Percentiles rank a stretch among this genome's conserved stretches.
These are phyloP conservation scores for Jatropha curcas DNA, from an alignment of 345 rosid species.

Conservation along the genomic window DNA sequence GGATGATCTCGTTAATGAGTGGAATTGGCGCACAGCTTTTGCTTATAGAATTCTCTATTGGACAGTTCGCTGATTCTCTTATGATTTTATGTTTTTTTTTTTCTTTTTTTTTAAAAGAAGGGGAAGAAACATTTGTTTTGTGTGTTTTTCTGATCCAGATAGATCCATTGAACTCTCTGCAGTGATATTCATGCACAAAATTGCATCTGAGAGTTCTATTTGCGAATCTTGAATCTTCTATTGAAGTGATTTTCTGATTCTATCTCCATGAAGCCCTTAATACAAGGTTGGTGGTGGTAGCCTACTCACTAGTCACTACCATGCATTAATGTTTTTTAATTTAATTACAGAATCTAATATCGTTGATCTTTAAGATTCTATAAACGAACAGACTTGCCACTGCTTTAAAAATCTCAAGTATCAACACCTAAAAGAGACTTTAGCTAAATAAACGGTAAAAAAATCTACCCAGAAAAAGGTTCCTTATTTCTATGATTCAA, in stretches of 20 bases:
- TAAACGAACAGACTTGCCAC: too few species aligned
- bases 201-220: not conserved
- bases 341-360: too few species aligned
- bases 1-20: slow-evolving; percentile 13
- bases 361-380: too few species aligned
- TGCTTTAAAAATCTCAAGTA: too few species aligned
- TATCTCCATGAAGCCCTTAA: not conserved
- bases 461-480: too few species aligned
- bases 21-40: slow-evolving; percentile 23
- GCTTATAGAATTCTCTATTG: slow-evolving; percentile 20
- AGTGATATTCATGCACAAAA: slow-evolving; percentile 14
- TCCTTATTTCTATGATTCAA: too few species aligned
- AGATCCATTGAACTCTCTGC: not conserved
- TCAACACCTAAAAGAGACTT: too few species aligned
- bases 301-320: too few species aligned
- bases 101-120: not conserved
- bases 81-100: not conserved
- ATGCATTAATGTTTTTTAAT: too few species aligned
- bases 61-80: slow-evolving; percentile 14
- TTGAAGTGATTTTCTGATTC: not conserved
- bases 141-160: slow-evolving; percentile 18
- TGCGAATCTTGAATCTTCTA: too few species aligned
- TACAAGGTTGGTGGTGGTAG: too few species aligned
- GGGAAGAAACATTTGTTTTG: slow-evolving; percentile 5
- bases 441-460: too few species aligned